Evolutionary conservation across 768 basidiomycete species (phyloP).

Genomic region (Mycena kentingensis): DNA sequence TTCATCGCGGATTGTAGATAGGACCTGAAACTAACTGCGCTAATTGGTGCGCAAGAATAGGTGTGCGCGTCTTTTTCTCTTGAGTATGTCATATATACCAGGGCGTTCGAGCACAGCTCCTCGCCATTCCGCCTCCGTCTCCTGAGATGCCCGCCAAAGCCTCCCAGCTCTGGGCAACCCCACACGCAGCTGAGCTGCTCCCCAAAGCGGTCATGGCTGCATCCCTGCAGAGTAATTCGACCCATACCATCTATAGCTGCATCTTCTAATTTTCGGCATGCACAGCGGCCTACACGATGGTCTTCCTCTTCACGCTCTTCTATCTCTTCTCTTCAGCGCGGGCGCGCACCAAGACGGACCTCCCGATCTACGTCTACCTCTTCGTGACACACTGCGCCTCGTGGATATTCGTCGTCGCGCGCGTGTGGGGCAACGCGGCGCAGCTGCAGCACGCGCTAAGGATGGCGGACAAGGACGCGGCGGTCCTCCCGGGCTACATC

Average conservation of each 20-base stretch:
- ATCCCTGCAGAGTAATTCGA: conserved; percentile 2
- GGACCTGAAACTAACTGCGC: no score
- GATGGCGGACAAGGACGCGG: conserved; percentile 8
- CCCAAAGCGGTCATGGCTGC: conserved; percentile 2
- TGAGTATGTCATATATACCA: neutral
- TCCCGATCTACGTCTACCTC: conserved; percentile 15
- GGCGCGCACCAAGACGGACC: conserved; percentile 2
- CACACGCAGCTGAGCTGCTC: conserved; percentile 2
- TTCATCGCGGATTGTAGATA: no score
- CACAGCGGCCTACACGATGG: conserved; percentile 6
- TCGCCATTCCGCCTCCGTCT: neutral
- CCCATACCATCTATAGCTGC: neutral
- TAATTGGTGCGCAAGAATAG: no score
- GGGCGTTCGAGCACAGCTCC: neutral
- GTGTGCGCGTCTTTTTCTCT: no score
- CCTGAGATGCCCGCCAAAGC: neutral
- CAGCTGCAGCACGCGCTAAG: conserved; percentile 7
- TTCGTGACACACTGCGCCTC: conserved; percentile 16
- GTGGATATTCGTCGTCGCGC: conserved; percentile 13
- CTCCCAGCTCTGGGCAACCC: neutral
- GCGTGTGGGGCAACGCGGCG: conserved; percentile 11
- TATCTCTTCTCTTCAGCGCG: conserved; percentile 2
- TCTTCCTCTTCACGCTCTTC: conserved; percentile 1
- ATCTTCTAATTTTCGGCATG: neutral
- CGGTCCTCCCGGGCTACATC: conserved; percentile 11